Conservation (phyloP, 495 filamentous ascomycete genomes). For the Daldinia vernicosa region DNA sequence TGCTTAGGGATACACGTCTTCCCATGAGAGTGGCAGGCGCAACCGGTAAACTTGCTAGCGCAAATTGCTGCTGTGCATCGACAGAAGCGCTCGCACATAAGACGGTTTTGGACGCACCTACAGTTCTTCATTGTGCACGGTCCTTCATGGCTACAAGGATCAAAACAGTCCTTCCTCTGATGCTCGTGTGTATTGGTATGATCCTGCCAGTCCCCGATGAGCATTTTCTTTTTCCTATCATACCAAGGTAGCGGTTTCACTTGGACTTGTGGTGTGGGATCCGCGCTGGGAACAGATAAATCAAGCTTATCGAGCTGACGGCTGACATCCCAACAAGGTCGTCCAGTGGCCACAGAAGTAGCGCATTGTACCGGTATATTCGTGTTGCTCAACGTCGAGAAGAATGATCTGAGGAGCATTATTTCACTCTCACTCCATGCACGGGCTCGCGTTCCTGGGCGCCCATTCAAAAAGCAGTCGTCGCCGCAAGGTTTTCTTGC, state of each 20-base stretch:
- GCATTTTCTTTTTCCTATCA: slow-evolving; percentile 57
- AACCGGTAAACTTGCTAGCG: slow-evolving; percentile 71
- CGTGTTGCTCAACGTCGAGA: slow-evolving; percentile 51
- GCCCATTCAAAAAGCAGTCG: slow-evolving; percentile 51
- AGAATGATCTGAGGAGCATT: slow-evolving; percentile 50
- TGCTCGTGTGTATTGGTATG: slow-evolving; percentile 56
- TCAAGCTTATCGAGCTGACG: slow-evolving; percentile 55
- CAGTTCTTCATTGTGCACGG: slow-evolving; percentile 60
- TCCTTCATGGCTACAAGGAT: slow-evolving; percentile 58
- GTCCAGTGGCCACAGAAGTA: slow-evolving; percentile 52
- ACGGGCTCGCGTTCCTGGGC: slow-evolving; percentile 43
- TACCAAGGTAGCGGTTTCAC: slow-evolving; percentile 57
- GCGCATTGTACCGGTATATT: slow-evolving; percentile 51
- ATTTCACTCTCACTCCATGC: slow-evolving; percentile 54
- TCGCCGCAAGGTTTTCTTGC: slow-evolving; percentile 49
- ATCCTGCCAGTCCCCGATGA: slow-evolving; percentile 59
- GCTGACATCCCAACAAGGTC: slow-evolving; percentile 61
- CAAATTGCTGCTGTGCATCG: slow-evolving; percentile 66
- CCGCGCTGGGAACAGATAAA: slow-evolving; percentile 41
- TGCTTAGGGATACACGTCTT: slow-evolving; percentile 61
- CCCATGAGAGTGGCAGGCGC: slow-evolving; percentile 63
- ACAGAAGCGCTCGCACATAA: slow-evolving; percentile 75
- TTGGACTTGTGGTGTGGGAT: slow-evolving; percentile 34
- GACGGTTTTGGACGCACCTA: slow-evolving; percentile 59
- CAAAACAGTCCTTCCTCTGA: slow-evolving; percentile 49